A percentile compares a stretch with the other conserved stretches of the same genome.
Conservation (phyloP, 164 flowering plant species). For the Vitis rotundifolia region DNA sequence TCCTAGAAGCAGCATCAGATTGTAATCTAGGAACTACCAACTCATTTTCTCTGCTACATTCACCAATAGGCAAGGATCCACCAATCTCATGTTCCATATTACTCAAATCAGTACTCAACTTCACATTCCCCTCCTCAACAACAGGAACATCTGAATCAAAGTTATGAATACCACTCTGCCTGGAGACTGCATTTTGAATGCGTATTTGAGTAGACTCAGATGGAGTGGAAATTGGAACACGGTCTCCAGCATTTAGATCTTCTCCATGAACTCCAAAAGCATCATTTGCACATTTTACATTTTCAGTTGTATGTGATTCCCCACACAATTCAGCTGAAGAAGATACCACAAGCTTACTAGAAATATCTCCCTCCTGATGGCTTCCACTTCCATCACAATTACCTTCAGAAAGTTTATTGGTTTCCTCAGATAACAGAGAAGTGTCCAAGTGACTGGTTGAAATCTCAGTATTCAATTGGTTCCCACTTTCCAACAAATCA, state of each 20-base stretch:
- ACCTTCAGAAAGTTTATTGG: conserved; percentile 9
- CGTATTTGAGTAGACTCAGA: conserved; percentile 20
- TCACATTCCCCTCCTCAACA: conserved; percentile 18
- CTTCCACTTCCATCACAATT: conserved; percentile 14
- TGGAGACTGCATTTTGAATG: conserved; percentile 11
- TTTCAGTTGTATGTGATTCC: conserved; percentile 18
- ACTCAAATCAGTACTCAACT: conserved; percentile 11
- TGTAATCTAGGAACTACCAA: conserved; percentile 4
- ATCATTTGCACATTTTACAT: conserved; percentile 14
- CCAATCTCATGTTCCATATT: conserved; percentile 12
- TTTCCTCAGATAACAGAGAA: conserved; percentile 16
- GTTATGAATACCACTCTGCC: conserved; percentile 12
- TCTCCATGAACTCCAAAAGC: conserved; percentile 13
- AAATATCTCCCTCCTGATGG: conserved; percentile 10
- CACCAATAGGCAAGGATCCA: conserved; percentile 16
- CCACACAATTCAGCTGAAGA: conserved; percentile 25
- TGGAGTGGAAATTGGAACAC: conserved; percentile 9
- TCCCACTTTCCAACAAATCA: conserved; percentile 7
- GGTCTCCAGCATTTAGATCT: conserved; percentile 7
- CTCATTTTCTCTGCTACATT: conserved; percentile 3
- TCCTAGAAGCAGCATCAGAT: conserved; percentile 11
- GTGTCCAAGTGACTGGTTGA: conserved; percentile 18
- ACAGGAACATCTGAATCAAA: conserved; percentile 13
- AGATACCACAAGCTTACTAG: conserved; percentile 11
- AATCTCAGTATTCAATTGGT: conserved; percentile 10